Evolutionary conservation across 1,139 yeast genomes (phyloP), one percentile per base, ranked within the genome.

Genomic region (Blastobotrys petasosporus): DNA sequence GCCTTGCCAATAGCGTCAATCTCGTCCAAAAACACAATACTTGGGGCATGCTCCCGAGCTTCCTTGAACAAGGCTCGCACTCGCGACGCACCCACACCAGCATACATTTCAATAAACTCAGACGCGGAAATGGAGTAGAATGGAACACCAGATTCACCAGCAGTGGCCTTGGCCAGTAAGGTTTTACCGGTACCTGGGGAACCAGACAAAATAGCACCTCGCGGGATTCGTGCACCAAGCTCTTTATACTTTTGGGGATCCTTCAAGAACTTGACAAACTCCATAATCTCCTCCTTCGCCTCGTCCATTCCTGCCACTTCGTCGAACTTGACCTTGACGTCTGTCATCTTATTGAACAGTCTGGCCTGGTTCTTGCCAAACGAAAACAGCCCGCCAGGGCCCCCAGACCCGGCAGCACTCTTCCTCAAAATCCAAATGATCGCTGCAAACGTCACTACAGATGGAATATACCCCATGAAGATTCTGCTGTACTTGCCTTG

Each of bases 181-280:
- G 98, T 92, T 66, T 92, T 92, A 81, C 98, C 98, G 6, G 98
- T 92, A 74, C 98, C 98, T 42, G 98, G 98, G n/a, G 97, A 96
- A 50, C 98, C 98, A 11, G 95, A 85, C 50, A 94, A 71, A 54
- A 92, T 87, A 10, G 98, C 98, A 59, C 98, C 98, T 63, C 97
- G 80, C 42, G 98, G 98, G 54, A 92, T 94, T 66, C 90, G 87
- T 13, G 97, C 98, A 37, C 98, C 98, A 45, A 92, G 71, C 53
- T 79, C 80, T 63, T 90, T 96, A 64, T 88, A 92, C 63, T 87
- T 88, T 43, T 75, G 74, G 10, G 98, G 98, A 55, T 88, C 78
- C 64, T 88, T 85, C 65, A 92, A 75, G 63, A 92, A 92, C 60
- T 84, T 82, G 45, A 92, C 98, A 72, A 92, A 92, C 65, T 92